phyloP scores from a whole-genome alignment of 345 rosid species.

The Aquilaria sinensis region DNA sequence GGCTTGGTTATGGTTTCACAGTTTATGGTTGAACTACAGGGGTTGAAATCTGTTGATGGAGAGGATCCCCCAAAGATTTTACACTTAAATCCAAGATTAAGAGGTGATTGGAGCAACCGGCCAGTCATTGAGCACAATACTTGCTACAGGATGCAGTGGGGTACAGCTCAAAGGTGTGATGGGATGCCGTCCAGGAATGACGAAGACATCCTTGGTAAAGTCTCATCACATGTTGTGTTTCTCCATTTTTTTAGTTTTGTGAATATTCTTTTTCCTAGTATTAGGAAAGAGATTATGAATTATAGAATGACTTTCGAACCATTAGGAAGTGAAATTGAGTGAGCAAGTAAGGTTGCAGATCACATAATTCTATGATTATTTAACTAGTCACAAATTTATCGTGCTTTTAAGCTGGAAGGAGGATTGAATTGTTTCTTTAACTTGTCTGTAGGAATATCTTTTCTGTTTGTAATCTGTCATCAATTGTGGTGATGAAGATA shows the following conservation, averaged over 20 bases:
- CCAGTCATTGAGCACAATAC: constrained; percentile 98
- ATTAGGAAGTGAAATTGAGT: too few relatives aligned
- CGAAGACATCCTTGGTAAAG: constrained; percentile 72
- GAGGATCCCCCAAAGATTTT: constrained; percentile 96
- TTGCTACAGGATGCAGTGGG: constrained; percentile 99
- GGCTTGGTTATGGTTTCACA: constrained; percentile 81
- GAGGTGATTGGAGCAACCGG: constrained; percentile 83
- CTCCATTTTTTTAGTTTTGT: neutral
- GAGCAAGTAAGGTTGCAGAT: too few relatives aligned
- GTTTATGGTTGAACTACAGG: constrained; percentile 94
- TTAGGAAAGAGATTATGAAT: too few relatives aligned
- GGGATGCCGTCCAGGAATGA: constrained; percentile 79
- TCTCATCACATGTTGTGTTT: constrained; percentile 5
- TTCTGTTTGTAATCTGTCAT: too few relatives aligned
- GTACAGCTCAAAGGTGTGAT: constrained; percentile 88
- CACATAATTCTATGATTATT: too few relatives aligned
- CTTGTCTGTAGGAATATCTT: too few relatives aligned
- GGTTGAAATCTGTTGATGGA: constrained; percentile 82
- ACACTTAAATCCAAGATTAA: constrained; percentile 89
- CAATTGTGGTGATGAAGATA: too few relatives aligned
- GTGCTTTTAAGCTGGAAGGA: too few relatives aligned
- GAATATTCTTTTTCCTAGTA: too few relatives aligned
- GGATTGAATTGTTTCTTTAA: too few relatives aligned
- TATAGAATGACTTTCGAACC: too few relatives aligned
- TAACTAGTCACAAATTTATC: too few relatives aligned